phyloP scores from a whole-genome alignment of 768 basidiomycete genomes.

The Termitomyces sp. region DNA sequence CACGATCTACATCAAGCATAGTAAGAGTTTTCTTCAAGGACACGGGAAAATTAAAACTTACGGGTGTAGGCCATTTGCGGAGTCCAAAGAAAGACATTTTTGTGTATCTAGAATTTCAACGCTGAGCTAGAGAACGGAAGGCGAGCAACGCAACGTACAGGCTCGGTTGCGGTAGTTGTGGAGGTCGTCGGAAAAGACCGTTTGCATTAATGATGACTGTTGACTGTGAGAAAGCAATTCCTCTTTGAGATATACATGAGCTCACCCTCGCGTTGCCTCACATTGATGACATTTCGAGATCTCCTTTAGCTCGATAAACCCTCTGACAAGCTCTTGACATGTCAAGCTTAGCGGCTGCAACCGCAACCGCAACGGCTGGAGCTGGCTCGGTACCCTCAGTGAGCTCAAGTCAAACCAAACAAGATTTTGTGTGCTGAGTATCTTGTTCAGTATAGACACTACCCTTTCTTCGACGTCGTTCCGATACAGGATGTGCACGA shows the following conservation, averaged over 20 bases:
- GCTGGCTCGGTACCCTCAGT: conserved; percentile 26
- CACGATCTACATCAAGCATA: conserved; percentile 38
- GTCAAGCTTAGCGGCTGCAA: conserved; percentile 20
- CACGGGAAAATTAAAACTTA: conserved; percentile 28
- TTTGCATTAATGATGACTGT: conserved; percentile 22
- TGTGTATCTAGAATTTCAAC: conserved; percentile 12
- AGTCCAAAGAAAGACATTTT: conserved; percentile 73
- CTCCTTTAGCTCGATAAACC: background rate
- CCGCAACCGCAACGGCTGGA: conserved; percentile 20
- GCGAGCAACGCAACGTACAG: conserved; percentile 3
- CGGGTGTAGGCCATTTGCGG: conserved; percentile 78
- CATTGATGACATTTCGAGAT: no score
- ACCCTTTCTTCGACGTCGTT: conserved; percentile 81
- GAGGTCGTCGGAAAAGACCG: conserved; percentile 35
- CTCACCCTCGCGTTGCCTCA: background rate
- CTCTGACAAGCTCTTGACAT: background rate
- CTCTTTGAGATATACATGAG: conserved; percentile 8
- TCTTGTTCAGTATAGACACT: conserved; percentile 69
- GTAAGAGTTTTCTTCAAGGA: conserved; percentile 8
- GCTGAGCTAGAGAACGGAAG: background rate
- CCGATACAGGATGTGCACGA: conserved; percentile 79
- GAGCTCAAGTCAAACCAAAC: conserved; percentile 11
- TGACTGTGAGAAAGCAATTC: conserved; percentile 26
- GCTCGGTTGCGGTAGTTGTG: conserved; percentile 16
- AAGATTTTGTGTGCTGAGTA: background rate